Evolutionary conservation across 1,284 basidiomycete genomes (phyloP), one percentile per base, ranked within the genome.

Genomic region (Phaffia rhodozyma): DNA sequence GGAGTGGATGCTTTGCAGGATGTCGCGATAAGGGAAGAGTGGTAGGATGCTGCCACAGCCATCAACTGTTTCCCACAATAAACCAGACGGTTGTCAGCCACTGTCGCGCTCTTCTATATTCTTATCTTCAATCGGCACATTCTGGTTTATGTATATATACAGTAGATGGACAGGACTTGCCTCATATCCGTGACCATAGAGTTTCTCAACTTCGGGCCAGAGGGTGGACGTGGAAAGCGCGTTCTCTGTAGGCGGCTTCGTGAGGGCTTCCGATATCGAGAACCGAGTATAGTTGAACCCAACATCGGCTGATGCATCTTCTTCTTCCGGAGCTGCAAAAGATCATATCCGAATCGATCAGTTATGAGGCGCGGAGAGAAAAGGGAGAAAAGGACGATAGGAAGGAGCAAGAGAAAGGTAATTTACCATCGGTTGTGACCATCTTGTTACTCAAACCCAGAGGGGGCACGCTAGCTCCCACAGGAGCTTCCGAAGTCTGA

Each of bases 151-250:
- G 13, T n/a, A n/a, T 52, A 27, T 32, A 2, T 16, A 5, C 5
- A 23, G 50, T 25, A 25, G 63, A n/a, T 66, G 57, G 68, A n/a
- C 23, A 25, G 52, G 29, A 68, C 72, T 65, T 68, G 91, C 87
- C 81, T 98, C 96, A 72, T 97, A 97, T 43, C 92, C 92, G 75
- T 98, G 96, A 6, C 94, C 96, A 74, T 97, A 99, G 2, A 99
- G 79, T 74, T 98, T 99, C 72, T 98, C 94, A 1, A 86, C 79
- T 76, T 98, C 96, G 0, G 94, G 94, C 96, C 96, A 99, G 0
- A 98, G 81, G 0, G 94, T 97, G 18, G 83, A 81, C 0, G 85
- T 82, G 0, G 89, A 85, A 0, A 98, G 80, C 74, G 81, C 77
- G 62, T 80, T 81, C 67, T 82, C 80, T 2, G 77, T 77, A 0